Evolutionary conservation across 805 yeast species (phyloP), one percentile per base, ranked within the genome.

Genomic region (Candida verbasci): DNA sequence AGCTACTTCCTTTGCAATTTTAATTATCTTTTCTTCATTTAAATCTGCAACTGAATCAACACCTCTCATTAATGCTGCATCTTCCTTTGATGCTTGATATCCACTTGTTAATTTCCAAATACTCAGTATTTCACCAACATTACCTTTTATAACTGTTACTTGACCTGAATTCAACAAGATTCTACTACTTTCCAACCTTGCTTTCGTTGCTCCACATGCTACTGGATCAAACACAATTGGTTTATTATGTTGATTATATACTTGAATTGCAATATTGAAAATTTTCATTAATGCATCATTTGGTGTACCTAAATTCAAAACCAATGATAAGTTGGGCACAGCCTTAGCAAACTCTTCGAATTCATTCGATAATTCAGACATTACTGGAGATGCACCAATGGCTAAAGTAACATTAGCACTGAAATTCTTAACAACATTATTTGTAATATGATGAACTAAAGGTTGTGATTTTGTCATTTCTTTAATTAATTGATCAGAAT

Each of bases 151-250:
- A 18, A 83, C 87, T 21, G 76, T 64, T 43, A 68, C 71, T 48
- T 70, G 73, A 1, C 86, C 87, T 9, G 67, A 55, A 24, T 78
- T 66, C 22, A 88, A 55, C 8, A 87, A 47, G 1, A 53, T 52
- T 18, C 63, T 54, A 35, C 79, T 73, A 12, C 78, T 63, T 3
- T 57, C 49, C 26, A 63, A 61, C 40, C 97, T 68, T 4, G 75
- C 70, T 3, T 50, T 39, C 0, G 95, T 71, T 0, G 96, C 96
- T 18, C 95, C 95, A 26, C 82, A 86, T 1, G 88, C 97, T n/a
- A 88, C 96, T 0, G 96, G 97, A 55, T 88, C 97, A 46, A 83
- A 80, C 0, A 88, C 76, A 22, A 88, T 72, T 3, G 86, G 89
- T 30, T 70, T 66, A 2, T 74, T 74, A 10, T 55, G 47, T 10